A percentile compares a stretch with the other conserved stretches of the same genome.
phyloP scores from a whole-genome alignment of 352 stramenopile species.

The Globisporangium parvum region DNA sequence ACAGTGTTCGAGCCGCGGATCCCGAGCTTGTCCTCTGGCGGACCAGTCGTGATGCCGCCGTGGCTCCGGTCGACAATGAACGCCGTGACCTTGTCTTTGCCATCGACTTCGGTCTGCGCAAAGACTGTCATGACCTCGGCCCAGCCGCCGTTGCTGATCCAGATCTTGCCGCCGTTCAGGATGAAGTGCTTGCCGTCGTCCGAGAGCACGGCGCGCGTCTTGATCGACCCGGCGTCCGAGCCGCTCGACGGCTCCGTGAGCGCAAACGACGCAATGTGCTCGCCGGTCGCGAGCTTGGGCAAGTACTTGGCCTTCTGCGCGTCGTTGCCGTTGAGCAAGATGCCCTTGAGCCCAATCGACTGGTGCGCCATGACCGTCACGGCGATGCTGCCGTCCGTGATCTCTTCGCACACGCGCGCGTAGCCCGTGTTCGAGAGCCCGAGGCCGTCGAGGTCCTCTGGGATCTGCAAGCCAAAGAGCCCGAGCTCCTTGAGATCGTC shows the following conservation, averaged over 20 bases:
- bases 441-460: conserved; percentile 68
- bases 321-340: conserved; percentile 83
- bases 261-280: conserved; percentile 82
- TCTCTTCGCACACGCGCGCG: conserved; percentile 79
- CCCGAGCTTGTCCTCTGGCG: conserved; percentile 96
- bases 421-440: conserved; percentile 84
- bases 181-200: conserved; percentile 90
- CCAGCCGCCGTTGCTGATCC: conserved; percentile 96
- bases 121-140: conserved; percentile 97
- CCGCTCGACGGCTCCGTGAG: conserved; percentile 90
- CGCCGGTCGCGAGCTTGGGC: conserved; percentile 83
- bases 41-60: conserved; percentile 88
- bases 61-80: conserved; percentile 96
- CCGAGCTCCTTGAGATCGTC: conserved; percentile 78
- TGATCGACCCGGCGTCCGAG: conserved; percentile 86
- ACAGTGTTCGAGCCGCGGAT: conserved; percentile 96
- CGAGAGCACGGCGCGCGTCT: conserved; percentile 86
- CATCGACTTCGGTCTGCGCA: conserved; percentile 92
- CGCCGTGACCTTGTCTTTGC: conserved; percentile 96
- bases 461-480: conserved; percentile 84
- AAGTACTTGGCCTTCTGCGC: conserved; percentile 86
- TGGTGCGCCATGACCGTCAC: conserved; percentile 87
- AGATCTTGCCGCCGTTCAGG: conserved; percentile 94
- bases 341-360: conserved; percentile 85
- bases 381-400: conserved; percentile 69